These are phyloP conservation scores for Hevea brasiliensis DNA, from an alignment of 345 rosid species.

Conservation along the genomic window DNA sequence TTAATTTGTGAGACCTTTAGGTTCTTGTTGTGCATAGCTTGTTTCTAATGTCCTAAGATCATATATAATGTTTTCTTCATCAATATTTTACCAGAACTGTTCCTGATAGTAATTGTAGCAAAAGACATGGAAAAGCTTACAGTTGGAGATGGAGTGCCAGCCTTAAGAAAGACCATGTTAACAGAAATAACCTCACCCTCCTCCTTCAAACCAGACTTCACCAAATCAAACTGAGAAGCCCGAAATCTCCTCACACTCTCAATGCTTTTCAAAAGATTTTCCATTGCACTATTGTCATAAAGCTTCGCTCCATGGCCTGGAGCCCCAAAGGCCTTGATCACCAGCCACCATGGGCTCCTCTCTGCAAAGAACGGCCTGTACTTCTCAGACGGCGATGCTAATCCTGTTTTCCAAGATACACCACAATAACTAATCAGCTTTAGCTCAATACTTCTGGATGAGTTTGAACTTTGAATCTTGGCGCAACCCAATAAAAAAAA, in stretches of 20 bases:
- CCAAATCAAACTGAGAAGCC: conserved; percentile 84
- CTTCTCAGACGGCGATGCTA: conserved; percentile 64
- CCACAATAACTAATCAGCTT: too few relatives aligned
- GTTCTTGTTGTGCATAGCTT: neutral
- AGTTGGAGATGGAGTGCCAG: conserved; percentile 95
- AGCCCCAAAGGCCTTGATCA: conserved; percentile 83
- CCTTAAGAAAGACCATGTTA: conserved; percentile 76
- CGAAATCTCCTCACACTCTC: conserved; percentile 83
- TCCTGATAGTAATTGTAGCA: too few relatives aligned
- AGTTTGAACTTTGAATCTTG: too few relatives aligned
- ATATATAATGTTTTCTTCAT: neutral
- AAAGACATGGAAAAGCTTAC: conserved; percentile 39
- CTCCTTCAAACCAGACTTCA: conserved; percentile 72
- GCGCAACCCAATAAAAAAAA: too few relatives aligned
- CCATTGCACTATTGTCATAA: conserved; percentile 86
- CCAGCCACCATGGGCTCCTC: conserved; percentile 86
- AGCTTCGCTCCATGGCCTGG: conserved; percentile 97
- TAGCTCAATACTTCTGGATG: too few relatives aligned
- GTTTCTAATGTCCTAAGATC: neutral
- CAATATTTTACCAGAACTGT: neutral
- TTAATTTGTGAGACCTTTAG: neutral
- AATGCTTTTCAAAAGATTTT: conserved; percentile 81
- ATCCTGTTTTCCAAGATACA: conserved; percentile 41
- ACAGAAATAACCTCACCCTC: conserved; percentile 92
- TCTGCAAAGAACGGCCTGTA: conserved; percentile 79